Conservation (phyloP, 257 asterid species). For the Primulina huaijiensis region DNA sequence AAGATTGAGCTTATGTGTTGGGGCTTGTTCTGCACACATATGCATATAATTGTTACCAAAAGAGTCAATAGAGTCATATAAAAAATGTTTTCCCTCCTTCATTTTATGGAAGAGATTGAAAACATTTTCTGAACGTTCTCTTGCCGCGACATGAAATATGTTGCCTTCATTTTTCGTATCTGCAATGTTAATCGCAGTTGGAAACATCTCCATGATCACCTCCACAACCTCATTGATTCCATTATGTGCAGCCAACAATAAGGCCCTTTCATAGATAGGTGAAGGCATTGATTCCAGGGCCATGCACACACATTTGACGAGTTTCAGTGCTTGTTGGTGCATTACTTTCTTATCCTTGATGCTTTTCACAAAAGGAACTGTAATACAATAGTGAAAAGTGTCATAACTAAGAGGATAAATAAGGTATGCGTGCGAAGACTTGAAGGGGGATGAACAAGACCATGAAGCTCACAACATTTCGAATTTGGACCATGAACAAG, state of each 20-base stretch:
- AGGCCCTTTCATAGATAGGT: background rate
- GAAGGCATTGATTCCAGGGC: background rate
- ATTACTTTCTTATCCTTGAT: background rate
- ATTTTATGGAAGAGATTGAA: background rate
- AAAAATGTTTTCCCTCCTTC: background rate
- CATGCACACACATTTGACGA: constrained; percentile 9
- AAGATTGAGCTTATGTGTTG: background rate
- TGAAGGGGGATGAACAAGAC: no score
- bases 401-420: no score
- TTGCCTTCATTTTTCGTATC: background rate
- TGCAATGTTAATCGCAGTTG: background rate
- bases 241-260: constrained; percentile 15
- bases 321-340: background rate
- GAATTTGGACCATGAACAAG: no score
- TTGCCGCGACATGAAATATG: background rate
- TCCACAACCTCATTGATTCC: constrained; percentile 16
- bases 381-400: background rate
- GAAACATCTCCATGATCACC: constrained; percentile 9
- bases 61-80: background rate
- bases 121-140: constrained; percentile 5
- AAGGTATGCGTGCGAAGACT: no score
- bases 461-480: no score
- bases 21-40: constrained; percentile 5
- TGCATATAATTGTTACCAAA: constrained; percentile 1
- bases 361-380: background rate